Evolutionary conservation across 2,329 filamentous ascomycete genomes (phyloP).

Genomic region (Hypomyces rosellus): DNA sequence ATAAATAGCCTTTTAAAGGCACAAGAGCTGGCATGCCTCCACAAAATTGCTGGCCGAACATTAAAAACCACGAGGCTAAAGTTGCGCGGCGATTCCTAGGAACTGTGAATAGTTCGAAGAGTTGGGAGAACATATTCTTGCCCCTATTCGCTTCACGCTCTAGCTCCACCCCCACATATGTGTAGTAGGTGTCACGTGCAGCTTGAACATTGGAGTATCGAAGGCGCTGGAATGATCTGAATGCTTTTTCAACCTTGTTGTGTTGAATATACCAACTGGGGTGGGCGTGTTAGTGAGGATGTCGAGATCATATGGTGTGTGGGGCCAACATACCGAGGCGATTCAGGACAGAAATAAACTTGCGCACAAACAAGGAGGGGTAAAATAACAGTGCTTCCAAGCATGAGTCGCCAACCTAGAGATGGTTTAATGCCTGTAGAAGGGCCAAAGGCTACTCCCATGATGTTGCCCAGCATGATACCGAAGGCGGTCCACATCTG

Average conservation of each 20-base stretch:
- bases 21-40: background rate
- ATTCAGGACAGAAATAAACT: conserved; percentile 60
- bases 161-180: conserved; percentile 26
- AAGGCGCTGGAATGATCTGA: conserved; percentile 44
- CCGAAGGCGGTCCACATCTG: conserved; percentile 21
- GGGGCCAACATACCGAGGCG: conserved; percentile 31
- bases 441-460: conserved; percentile 41
- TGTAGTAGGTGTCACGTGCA: conserved; percentile 53
- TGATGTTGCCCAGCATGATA: conserved; percentile 44
- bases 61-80: conserved; percentile 56
- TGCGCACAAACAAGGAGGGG: conserved; percentile 46
- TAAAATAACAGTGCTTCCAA: conserved; percentile 51
- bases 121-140: conserved; percentile 40
- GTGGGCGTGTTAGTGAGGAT: conserved; percentile 27
- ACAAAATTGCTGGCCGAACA: conserved; percentile 46
- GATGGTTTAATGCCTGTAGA: conserved; percentile 30
- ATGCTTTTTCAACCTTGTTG: conserved; percentile 44
- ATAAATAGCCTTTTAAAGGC: conserved; percentile 13
- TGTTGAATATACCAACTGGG: conserved; percentile 44
- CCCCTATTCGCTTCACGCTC: conserved; percentile 24
- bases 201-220: conserved; percentile 51
- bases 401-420: conserved; percentile 55
- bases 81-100: conserved; percentile 52
- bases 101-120: conserved; percentile 47
- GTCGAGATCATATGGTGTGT: no score